Conservation (phyloP, 2,329 filamentous ascomycete genomes). For the Pseudocercospora vitis region DNA sequence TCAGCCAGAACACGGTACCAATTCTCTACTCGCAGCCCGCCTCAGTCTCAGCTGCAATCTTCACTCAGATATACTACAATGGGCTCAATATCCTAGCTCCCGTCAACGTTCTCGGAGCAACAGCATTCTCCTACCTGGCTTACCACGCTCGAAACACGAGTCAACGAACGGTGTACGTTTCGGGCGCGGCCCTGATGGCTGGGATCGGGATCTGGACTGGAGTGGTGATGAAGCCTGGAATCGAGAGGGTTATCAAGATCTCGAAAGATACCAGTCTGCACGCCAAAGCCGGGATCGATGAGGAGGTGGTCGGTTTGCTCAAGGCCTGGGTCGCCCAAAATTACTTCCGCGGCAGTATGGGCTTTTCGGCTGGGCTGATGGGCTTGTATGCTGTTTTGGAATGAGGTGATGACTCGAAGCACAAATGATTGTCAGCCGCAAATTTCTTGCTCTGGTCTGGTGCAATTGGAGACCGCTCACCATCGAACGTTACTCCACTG, state of each 20-base stretch:
- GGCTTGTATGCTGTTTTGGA: conserved; percentile 1
- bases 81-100: not conserved
- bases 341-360: not conserved
- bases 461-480: not conserved
- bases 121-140: not conserved
- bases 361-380: not conserved
- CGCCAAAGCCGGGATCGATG: not conserved
- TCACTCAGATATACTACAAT: not conserved
- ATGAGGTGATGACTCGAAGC: not conserved
- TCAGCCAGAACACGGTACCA: conserved; percentile 23
- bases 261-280: not conserved
- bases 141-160: not conserved
- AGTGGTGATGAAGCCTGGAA: not conserved
- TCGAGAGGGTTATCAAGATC: conserved; percentile 1
- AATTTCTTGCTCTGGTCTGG: too few relatives aligned
- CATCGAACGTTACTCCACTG: not conserved
- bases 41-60: not conserved
- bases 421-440: too few relatives aligned
- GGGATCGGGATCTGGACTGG: not conserved
- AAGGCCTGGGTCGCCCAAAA: conserved; percentile 1
- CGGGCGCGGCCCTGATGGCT: not conserved
- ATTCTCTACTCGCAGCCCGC: conserved; percentile 16
- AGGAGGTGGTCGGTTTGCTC: not conserved
- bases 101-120: not conserved
- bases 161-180: not conserved